A percentile compares a stretch with the other conserved stretches of the same genome.
These are phyloP conservation scores for Botrytis hyacinthi DNA, from an alignment of 2,329 filamentous ascomycete species.

Conservation along the genomic window DNA sequence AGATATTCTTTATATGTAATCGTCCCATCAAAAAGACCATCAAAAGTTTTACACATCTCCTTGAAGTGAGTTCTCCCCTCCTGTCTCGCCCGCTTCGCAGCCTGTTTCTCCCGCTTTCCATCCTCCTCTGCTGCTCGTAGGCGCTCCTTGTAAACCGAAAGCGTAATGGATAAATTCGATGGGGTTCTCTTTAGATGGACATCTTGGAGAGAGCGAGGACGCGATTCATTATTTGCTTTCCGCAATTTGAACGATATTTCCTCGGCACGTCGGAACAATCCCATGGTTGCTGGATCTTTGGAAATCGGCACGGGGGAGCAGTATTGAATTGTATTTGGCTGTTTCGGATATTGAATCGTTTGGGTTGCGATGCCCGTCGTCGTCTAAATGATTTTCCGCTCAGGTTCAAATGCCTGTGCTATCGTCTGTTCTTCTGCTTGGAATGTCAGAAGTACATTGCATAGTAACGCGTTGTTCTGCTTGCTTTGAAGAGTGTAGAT, in stretches of 20 bases:
- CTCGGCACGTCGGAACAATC: neutral
- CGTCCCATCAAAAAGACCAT: too few species aligned
- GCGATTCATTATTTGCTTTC: neutral
- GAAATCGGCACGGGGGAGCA: neutral
- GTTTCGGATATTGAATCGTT: too few species aligned
- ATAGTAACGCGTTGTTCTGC: neutral
- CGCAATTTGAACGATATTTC: neutral
- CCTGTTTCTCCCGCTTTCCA: too few species aligned
- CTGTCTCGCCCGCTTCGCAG: too few species aligned
- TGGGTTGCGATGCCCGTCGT: too few species aligned
- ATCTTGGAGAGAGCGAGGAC: neutral
- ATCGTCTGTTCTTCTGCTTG: neutral
- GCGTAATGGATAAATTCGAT: neutral
- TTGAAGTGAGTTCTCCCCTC: too few species aligned
- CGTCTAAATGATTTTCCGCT: too few species aligned
- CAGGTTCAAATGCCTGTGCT: neutral
- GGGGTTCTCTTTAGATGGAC: accelerated
- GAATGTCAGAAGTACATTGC: neutral
- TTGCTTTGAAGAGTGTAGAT: neutral
- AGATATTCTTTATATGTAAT: too few species aligned
- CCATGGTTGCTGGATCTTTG: neutral
- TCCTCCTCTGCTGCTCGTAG: too few species aligned
- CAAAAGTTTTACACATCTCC: too few species aligned
- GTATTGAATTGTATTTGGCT: neutral
- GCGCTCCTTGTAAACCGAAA: neutral